Percentiles rank a stretch among this genome's conserved stretches.
Conservation (phyloP, 129 eudicot species). For the Flaveria linearis region DNA sequence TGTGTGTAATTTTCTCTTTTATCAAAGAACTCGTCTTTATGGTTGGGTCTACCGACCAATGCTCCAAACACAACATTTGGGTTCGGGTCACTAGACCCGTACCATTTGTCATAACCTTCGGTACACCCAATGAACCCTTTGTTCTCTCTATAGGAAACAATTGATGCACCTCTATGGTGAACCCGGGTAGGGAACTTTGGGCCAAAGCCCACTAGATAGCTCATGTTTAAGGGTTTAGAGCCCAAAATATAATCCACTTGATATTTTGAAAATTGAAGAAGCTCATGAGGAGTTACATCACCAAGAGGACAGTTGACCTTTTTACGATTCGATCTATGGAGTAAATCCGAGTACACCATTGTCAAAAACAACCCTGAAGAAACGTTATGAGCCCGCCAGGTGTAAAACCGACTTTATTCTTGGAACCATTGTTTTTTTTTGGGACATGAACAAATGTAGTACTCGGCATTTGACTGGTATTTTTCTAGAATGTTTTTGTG, state of each 20-base stretch:
- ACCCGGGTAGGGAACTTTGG: conserved; percentile 55
- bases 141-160: conserved; percentile 49
- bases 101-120: conserved; percentile 73
- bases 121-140: conserved; percentile 86
- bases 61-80: conserved; percentile 72
- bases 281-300: conserved; percentile 43
- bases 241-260: conserved; percentile 84
- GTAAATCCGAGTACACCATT: conserved; percentile 57
- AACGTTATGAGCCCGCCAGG: conserved; percentile 74
- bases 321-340: conserved; percentile 36
- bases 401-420: conserved; percentile 49
- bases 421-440: conserved; percentile 56
- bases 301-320: conserved; percentile 45
- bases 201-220: conserved; percentile 81
- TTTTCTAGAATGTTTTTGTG: conserved; percentile 43
- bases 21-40: conserved; percentile 53
- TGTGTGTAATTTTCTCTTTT: conserved; percentile 63
- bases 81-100: conserved; percentile 48
- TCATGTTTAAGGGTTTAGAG: conserved; percentile 65
- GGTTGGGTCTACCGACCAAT: conserved; percentile 77
- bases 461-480: conserved; percentile 64
- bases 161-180: conserved; percentile 87
- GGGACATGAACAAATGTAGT: conserved; percentile 67
- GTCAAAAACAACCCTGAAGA: conserved; percentile 55
- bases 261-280: conserved; percentile 57